phyloP scores from a whole-genome alignment of 495 filamentous ascomycete genomes.

The Daldinia vernicosa region DNA sequence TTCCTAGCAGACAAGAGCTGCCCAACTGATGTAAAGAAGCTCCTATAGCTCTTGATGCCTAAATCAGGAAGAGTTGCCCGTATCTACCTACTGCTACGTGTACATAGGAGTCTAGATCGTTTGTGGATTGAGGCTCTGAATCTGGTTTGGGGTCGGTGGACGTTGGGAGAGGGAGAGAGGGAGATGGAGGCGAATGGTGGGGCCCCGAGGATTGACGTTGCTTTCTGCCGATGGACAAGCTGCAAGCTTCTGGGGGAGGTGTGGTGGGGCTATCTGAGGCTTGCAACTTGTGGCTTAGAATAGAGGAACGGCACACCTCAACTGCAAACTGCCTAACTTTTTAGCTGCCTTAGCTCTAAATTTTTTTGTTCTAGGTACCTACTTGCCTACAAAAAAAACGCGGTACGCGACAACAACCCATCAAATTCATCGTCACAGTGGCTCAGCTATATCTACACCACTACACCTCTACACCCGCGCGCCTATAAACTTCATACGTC shows the following conservation, averaged over 20 bases:
- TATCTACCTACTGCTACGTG: conserved; percentile 37
- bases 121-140: conserved; percentile 25
- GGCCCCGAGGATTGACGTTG: conserved; percentile 36
- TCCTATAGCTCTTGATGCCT: conserved; percentile 28
- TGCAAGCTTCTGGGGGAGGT: conserved; percentile 10
- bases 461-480: conserved; percentile 33
- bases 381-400: not conserved
- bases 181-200: conserved; percentile 11
- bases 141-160: conserved; percentile 26
- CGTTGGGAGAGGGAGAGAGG: conserved; percentile 16
- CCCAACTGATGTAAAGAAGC: conserved; percentile 23
- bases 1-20: conserved; percentile 20
- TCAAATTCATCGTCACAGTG: conserved; percentile 12
- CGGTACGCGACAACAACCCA: conserved; percentile 10
- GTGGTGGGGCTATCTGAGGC: conserved; percentile 25
- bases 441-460: conserved; percentile 35
- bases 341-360: not conserved
- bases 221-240: conserved; percentile 33
- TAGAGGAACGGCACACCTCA: not conserved
- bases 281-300: conserved; percentile 38
- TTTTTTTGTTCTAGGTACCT: not conserved
- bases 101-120: conserved; percentile 27
- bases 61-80: conserved; percentile 18
- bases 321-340: not conserved
- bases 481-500: conserved; percentile 21